A percentile compares a stretch with the other conserved stretches of the same genome.
phyloP scores from a whole-genome alignment of 345 rosid genomes.

The Camelina neglecta region DNA sequence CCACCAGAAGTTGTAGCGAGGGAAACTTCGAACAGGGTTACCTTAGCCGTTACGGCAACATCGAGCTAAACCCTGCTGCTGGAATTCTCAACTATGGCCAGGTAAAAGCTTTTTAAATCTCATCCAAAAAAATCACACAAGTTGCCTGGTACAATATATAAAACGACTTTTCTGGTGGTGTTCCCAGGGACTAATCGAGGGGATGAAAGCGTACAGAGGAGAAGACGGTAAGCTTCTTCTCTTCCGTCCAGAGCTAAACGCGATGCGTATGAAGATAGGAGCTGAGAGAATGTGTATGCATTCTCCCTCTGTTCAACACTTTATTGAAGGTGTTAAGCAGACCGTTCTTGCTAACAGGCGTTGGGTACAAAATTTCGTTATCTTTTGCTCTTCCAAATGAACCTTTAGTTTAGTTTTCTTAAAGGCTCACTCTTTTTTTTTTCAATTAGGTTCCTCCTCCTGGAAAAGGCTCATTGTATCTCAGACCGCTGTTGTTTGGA shows the following conservation, averaged over 20 bases:
- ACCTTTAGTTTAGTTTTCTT: neutral
- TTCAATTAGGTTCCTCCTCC: slow-evolving; percentile 75
- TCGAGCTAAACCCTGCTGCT: slow-evolving; percentile 79
- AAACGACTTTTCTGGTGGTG: neutral
- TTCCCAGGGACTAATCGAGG: slow-evolving; percentile 77
- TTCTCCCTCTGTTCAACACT: slow-evolving; percentile 73
- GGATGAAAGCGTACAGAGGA: slow-evolving; percentile 80
- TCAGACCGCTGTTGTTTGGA: slow-evolving; percentile 84
- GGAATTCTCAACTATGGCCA: slow-evolving; percentile 90
- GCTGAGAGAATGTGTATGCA: slow-evolving; percentile 93
- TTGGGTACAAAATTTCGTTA: slow-evolving; percentile 55
- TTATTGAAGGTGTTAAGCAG: slow-evolving; percentile 72
- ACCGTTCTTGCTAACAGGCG: slow-evolving; percentile 72
- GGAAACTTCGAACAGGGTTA: slow-evolving; percentile 57
- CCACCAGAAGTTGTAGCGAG: slow-evolving; percentile 53
- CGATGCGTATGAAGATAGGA: slow-evolving; percentile 67
- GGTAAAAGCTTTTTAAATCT: slow-evolving; percentile 55
- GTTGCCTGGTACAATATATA: neutral
- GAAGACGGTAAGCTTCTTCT: slow-evolving; percentile 67
- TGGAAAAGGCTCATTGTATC: slow-evolving; percentile 77
- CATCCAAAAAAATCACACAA: neutral
- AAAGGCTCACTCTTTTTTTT: neutral
- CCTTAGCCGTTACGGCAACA: slow-evolving; percentile 57
- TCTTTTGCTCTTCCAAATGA: slow-evolving; percentile 12
- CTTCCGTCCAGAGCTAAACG: slow-evolving; percentile 82